phyloP scores from a whole-genome alignment of 2,329 filamentous ascomycete genomes.

The Fusarium zealandicum region DNA sequence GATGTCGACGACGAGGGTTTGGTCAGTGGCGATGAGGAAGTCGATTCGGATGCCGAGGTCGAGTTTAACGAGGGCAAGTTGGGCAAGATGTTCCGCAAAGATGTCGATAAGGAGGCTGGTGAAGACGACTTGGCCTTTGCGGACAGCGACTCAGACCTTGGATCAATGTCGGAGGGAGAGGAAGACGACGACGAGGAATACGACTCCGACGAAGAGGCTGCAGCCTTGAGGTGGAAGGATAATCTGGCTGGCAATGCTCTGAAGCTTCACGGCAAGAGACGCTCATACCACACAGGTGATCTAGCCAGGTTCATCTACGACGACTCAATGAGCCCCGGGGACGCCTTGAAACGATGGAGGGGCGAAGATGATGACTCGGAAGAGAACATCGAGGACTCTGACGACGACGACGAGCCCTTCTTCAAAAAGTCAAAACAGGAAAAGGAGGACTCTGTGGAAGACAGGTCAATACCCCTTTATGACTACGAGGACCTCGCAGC shows the following conservation, averaged over 20 bases:
- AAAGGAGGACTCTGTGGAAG: slow-evolving; percentile 77
- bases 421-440: slow-evolving; percentile 70
- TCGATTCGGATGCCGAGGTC: slow-evolving; percentile 59
- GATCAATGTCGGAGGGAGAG: slow-evolving; percentile 73
- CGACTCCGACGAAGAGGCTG: slow-evolving; percentile 72
- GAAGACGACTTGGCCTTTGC: slow-evolving; percentile 86
- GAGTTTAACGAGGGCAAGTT: slow-evolving; percentile 67
- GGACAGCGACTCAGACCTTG: slow-evolving; percentile 95
- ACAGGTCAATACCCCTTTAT: slow-evolving; percentile 78
- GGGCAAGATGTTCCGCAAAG: slow-evolving; percentile 66
- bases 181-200: slow-evolving; percentile 60
- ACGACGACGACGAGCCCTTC: slow-evolving; percentile 68
- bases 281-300: slow-evolving; percentile 79
- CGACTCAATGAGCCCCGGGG: slow-evolving; percentile 73
- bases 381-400: slow-evolving; percentile 64
- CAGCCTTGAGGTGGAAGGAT: slow-evolving; percentile 83
- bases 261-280: slow-evolving; percentile 72
- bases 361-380: slow-evolving; percentile 68
- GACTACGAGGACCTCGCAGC: slow-evolving; percentile 82
- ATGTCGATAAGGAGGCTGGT: slow-evolving; percentile 57
- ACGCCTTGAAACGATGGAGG: slow-evolving; percentile 82
- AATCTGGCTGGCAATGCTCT: slow-evolving; percentile 80
- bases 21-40: slow-evolving; percentile 61
- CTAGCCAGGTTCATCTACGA: slow-evolving; percentile 91
- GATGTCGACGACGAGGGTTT: slow-evolving; percentile 60